Conservation (phyloP, 2,329 filamentous ascomycete species). For the Plenodomus tracheiphilus region DNA sequence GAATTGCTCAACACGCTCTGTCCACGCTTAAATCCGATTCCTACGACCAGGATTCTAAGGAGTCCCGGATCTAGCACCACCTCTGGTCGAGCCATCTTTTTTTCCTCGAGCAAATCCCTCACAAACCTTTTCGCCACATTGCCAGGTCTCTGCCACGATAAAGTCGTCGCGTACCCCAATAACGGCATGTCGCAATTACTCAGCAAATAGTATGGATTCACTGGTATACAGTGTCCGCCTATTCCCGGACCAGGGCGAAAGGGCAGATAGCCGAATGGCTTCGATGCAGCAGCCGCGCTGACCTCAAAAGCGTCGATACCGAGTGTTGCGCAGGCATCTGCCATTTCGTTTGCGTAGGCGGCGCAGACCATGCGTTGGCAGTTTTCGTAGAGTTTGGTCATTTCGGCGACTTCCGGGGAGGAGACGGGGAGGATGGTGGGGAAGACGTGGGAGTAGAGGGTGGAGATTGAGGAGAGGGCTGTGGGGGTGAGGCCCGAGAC, state of each 20-base stretch:
- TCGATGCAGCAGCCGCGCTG: constrained; percentile 54
- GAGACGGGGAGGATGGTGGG: constrained; percentile 56
- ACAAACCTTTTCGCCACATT: constrained; percentile 25
- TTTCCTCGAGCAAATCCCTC: constrained; percentile 1
- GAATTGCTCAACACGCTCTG: constrained; percentile 55
- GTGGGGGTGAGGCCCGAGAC: constrained; percentile 51
- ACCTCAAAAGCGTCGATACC: constrained; percentile 57
- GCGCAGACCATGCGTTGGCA: constrained; percentile 61
- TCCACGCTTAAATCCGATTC: constrained; percentile 56
- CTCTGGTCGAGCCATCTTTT: not conserved
- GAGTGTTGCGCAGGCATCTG: constrained; percentile 53
- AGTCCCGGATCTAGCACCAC: constrained; percentile 3
- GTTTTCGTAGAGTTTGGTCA: constrained; percentile 63
- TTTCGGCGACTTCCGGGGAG: constrained; percentile 59
- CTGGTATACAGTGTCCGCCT: constrained; percentile 60
- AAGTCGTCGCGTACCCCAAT: constrained; percentile 49
- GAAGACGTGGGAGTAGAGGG: constrained; percentile 55
- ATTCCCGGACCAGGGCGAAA: constrained; percentile 56
- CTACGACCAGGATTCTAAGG: constrained; percentile 56
- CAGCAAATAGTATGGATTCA: constrained; percentile 57
- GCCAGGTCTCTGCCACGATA: constrained; percentile 50
- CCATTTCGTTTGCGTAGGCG: constrained; percentile 61
- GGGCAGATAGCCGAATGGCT: constrained; percentile 55
- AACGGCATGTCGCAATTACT: constrained; percentile 54
- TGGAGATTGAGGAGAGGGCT: constrained; percentile 51